Evolutionary conservation across 1,284 basidiomycete species (phyloP).

Genomic region (Heterobasidion parviporum): DNA sequence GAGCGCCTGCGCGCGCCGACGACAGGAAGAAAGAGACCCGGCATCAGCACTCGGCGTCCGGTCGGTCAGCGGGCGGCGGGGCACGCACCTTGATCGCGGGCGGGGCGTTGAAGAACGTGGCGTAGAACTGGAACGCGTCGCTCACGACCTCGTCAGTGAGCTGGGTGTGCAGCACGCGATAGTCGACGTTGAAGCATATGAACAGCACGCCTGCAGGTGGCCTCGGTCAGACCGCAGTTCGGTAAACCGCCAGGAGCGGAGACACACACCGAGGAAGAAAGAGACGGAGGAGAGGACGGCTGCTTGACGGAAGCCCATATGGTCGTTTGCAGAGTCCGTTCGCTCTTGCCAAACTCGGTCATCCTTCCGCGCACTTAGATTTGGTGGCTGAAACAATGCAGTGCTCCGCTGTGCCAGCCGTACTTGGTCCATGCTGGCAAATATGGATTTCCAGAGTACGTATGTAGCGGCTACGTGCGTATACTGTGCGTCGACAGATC

Average conservation of each 20-base stretch:
- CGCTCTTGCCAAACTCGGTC: neutral
- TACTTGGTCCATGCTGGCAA: too few species aligned
- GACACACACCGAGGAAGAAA: slow-evolving; percentile 57
- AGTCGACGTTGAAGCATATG: slow-evolving; percentile 84
- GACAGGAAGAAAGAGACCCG: neutral
- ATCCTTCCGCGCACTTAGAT: too few species aligned
- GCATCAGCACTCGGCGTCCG: neutral
- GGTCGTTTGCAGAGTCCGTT: neutral
- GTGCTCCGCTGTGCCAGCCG: too few species aligned
- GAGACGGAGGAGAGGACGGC: slow-evolving; percentile 75
- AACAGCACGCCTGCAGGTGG: slow-evolving; percentile 65
- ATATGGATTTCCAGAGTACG: too few species aligned
- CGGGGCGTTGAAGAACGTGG: slow-evolving; percentile 85
- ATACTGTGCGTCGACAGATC: neutral
- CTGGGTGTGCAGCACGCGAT: slow-evolving; percentile 65
- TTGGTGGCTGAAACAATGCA: too few species aligned
- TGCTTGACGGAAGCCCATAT: slow-evolving; percentile 81
- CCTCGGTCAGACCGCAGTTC: slow-evolving; percentile 4
- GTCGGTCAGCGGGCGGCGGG: neutral
- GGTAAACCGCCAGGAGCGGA: slow-evolving; percentile 4
- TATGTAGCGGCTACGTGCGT: neutral
- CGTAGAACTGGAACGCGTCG: slow-evolving; percentile 82
- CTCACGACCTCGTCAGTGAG: slow-evolving; percentile 54
- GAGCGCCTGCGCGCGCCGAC: slow-evolving; percentile 46
- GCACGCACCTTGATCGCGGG: slow-evolving; percentile 74